These are phyloP conservation scores for Colletotrichum sp. DNA, from an alignment of 2,329 filamentous ascomycete genomes.

Conservation along the genomic window DNA sequence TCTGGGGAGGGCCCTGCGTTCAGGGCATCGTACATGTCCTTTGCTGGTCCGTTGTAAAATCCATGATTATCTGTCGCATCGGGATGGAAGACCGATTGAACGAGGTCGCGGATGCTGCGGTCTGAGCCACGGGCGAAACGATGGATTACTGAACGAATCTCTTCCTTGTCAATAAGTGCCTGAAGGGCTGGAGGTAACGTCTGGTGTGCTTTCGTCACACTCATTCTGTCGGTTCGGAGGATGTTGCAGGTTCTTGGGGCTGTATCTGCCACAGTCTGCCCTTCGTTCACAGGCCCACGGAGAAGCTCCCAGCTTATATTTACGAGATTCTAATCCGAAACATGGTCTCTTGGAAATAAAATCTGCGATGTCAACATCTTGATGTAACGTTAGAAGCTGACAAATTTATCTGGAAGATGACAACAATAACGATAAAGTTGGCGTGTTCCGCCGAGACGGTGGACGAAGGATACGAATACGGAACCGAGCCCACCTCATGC, in stretches of 20 bases:
- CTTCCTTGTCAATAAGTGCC: background rate
- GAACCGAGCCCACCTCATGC: rapidly evolving
- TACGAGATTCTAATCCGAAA: background rate
- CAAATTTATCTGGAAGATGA: background rate
- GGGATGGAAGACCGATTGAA: background rate
- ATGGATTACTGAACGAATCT: background rate
- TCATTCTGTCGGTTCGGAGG: rapidly evolving
- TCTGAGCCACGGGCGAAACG: background rate
- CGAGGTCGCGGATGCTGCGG: background rate
- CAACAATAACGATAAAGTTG: rapidly evolving
- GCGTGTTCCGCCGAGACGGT: background rate
- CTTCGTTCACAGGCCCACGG: no score
- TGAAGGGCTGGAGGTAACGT: background rate
- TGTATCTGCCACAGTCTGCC: rapidly evolving
- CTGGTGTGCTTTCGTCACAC: rapidly evolving
- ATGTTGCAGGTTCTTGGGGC: rapidly evolving
- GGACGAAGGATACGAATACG: background rate
- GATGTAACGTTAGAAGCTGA: background rate
- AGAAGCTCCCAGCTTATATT: rapidly evolving
- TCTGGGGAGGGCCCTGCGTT: background rate
- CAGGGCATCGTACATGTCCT: background rate
- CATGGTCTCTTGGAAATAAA: no score
- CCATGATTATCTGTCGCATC: background rate
- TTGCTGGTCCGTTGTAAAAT: background rate
- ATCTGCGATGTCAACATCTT: no score